Conservation (phyloP, 2,329 filamentous ascomycete species). For the Neofusicoccum umdonicola region DNA sequence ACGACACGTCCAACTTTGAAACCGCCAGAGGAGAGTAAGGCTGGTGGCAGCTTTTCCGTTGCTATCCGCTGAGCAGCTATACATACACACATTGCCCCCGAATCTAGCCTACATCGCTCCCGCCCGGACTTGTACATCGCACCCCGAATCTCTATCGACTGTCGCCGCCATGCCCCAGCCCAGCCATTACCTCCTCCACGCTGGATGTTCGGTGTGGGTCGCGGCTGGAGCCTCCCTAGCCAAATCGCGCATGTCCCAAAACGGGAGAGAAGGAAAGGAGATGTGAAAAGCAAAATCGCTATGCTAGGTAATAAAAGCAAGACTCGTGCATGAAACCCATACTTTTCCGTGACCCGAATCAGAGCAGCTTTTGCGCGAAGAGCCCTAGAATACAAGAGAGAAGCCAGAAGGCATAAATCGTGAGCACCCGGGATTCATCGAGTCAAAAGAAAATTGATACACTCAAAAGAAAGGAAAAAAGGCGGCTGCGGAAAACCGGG, state of each 20-base stretch:
- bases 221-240: not conserved
- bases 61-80: constrained; percentile 4
- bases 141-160: constrained; percentile 1
- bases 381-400: constrained; percentile 19
- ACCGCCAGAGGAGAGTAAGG: not conserved
- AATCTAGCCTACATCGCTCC: constrained; percentile 9
- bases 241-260: constrained; percentile 14
- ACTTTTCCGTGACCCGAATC: constrained; percentile 19
- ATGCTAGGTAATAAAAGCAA: constrained; percentile 18
- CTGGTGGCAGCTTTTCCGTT: not conserved
- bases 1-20: not conserved
- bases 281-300: constrained; percentile 17
- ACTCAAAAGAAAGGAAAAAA: not conserved
- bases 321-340: constrained; percentile 17
- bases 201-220: not conserved
- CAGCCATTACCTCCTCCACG: constrained; percentile 15
- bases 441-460: constrained; percentile 12
- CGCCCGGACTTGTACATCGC: constrained; percentile 4
- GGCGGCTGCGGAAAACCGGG: not conserved
- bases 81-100: constrained; percentile 7
- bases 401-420: constrained; percentile 19
- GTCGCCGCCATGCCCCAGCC: not conserved
- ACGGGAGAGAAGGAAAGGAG: constrained; percentile 16
- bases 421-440: constrained; percentile 16
- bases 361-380: constrained; percentile 18